These are phyloP conservation scores for Botrytis pseudocinerea DNA, from an alignment of 2,329 filamentous ascomycete genomes.

Conservation along the genomic window DNA sequence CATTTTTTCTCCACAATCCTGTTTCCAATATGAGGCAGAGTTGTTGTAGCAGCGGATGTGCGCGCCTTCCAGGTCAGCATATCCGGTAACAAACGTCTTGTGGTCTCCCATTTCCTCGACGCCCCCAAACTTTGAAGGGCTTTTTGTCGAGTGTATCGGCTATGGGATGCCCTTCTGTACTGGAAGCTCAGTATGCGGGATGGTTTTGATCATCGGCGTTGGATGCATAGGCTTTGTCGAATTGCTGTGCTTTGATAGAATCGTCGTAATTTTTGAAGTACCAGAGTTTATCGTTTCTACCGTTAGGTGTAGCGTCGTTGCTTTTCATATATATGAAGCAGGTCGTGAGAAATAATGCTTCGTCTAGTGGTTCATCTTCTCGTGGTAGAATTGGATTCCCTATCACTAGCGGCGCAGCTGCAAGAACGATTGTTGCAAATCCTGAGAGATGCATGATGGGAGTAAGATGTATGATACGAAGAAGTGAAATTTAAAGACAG, in stretches of 20 bases:
- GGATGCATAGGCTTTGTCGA: not conserved
- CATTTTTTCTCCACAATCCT: not conserved
- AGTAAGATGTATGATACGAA: not conserved
- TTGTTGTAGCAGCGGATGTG: not conserved
- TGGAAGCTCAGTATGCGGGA: not conserved
- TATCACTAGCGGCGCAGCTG: not conserved
- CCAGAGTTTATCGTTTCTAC: not conserved
- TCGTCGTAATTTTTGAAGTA: not conserved
- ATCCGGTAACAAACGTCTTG: not conserved
- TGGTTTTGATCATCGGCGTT: not conserved
- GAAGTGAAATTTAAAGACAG: not conserved
- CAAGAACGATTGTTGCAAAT: not conserved
- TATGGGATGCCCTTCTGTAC: not conserved
- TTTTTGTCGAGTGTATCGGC: not conserved
- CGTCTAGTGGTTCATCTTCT: not conserved
- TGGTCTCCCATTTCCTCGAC: not conserved
- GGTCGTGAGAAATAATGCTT: not conserved
- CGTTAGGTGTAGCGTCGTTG: not conserved
- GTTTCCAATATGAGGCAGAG: not conserved
- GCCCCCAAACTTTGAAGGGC: not conserved
- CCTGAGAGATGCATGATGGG: not conserved
- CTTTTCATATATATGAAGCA: not conserved
- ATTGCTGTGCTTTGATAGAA: not conserved
- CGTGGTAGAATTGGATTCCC: not conserved
- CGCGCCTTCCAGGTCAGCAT: not conserved